Conservation (phyloP, 148 eudicot species). For the Polygonum maritimum region DNA sequence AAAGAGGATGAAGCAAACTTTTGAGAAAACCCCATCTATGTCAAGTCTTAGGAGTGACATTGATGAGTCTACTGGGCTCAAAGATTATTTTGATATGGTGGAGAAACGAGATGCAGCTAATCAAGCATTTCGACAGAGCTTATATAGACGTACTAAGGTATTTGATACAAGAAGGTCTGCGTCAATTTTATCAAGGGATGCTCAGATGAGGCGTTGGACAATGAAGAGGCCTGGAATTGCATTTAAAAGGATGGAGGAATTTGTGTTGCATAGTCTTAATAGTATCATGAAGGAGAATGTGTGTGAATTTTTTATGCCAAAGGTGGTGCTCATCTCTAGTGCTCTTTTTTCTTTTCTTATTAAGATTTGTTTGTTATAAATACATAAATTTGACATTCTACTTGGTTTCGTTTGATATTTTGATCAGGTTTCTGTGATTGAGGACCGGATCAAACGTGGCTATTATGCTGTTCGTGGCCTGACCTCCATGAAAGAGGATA, state of each 20-base stretch:
- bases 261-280: constrained; percentile 51
- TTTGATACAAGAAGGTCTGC: constrained; percentile 79
- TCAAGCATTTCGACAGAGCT: constrained; percentile 67
- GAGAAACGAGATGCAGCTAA: constrained; percentile 75
- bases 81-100: constrained; percentile 85
- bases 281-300: constrained; percentile 78
- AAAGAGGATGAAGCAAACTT: constrained; percentile 37
- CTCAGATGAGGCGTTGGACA: constrained; percentile 82
- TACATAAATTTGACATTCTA: background rate
- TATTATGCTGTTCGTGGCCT: constrained; percentile 82
- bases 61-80: constrained; percentile 87
- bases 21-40: constrained; percentile 31
- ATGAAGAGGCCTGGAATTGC: constrained; percentile 74
- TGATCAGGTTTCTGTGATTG: constrained; percentile 74
- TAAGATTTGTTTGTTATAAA: background rate
- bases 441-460: constrained; percentile 66
- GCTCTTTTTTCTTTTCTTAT: constrained; percentile 6
- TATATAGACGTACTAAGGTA: constrained; percentile 79
- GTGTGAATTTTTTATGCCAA: constrained; percentile 63
- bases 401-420: background rate
- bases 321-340: constrained; percentile 33
- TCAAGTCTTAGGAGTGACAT: constrained; percentile 39
- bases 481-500: constrained; percentile 69
- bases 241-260: constrained; percentile 73
- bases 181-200: constrained; percentile 74